Evolutionary conservation across 495 filamentous ascomycete species (phyloP), one percentile per base, ranked within the genome.

Genomic region (Parmelia sp.): DNA sequence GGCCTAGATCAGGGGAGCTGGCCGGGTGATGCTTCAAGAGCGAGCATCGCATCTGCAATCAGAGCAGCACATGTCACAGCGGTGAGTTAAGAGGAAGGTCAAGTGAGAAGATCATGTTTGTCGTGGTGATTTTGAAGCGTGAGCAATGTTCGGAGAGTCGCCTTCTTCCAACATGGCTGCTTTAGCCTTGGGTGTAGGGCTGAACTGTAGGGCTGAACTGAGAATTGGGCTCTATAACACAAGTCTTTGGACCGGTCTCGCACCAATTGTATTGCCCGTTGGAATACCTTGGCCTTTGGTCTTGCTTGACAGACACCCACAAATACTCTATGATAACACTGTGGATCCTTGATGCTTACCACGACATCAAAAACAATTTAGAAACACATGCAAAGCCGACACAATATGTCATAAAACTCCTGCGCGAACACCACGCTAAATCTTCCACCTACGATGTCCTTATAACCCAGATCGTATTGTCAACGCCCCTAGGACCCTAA

Each of bases 371-470:
- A 15, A 19, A 42, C n/a, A 17, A 47, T 27, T 17, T 57, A 57
- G 10, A 12, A 53, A 19, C 8, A 47, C 45, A 44, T 29, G 21
- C 9, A 42, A 21, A 45, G 39, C 19, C 25, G 56, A 40, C 27
- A 47, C 23, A 29, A 23, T 27, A 15, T 35, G n/a, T 19, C 31
- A 45, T 21, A 45, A 2, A 44, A 57, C 53, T 53, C 61, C 61
- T 36, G 1, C 35, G 21, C 42, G 25, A 63, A 57, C 37, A 63
- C 51, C 61, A 25, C 45, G 61, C 61, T 63, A 21, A 33, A 44
- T 29, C 15, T 29, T 17, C 27, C 61, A 63, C 36, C 61, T 17
- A 25, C 8, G 14, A 36, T 37, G 23, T 19, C 49, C 37, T 27
- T 14, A 21, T 31, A 25, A 40, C 19, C 39, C 27, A 11, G 8